Evolutionary conservation across 345 rosid species (phyloP).

Genomic region (Corchorus olitorius): DNA sequence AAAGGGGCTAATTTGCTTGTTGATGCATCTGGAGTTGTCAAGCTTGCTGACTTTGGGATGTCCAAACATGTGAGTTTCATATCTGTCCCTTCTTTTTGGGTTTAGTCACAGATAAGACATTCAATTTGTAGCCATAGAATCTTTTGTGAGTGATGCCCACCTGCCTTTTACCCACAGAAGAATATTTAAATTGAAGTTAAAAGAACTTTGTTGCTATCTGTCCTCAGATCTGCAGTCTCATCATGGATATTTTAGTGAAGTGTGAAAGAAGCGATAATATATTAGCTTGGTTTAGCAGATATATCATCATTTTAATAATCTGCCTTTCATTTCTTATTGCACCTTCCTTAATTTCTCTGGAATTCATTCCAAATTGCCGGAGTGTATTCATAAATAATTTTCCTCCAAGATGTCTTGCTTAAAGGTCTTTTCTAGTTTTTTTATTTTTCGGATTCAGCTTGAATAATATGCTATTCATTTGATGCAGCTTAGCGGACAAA

Average conservation of each 20-base stretch:
- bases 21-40: constrained; percentile 91
- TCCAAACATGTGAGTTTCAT: constrained; percentile 81
- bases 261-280: neutral
- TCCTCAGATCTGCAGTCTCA: neutral
- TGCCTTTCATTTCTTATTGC: constrained; percentile 1
- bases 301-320: neutral
- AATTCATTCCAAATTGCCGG: neutral
- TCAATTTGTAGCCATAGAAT: neutral
- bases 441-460: constrained; percentile 1
- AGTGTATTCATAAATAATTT: neutral
- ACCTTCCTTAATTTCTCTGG: no score
- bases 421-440: neutral
- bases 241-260: neutral
- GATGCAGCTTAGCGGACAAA: constrained; percentile 82
- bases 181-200: neutral
- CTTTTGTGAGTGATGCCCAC: neutral
- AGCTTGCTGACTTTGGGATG: constrained; percentile 99
- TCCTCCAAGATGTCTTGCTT: neutral
- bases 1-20: constrained; percentile 99
- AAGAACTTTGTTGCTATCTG: neutral
- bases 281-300: neutral
- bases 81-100: neutral
- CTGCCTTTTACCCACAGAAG: neutral
- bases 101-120: neutral
- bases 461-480: constrained; percentile 20